Base-by-base conservation (phyloP, 1,284 basidiomycete species). In the Ustilago trichophora region DNA sequence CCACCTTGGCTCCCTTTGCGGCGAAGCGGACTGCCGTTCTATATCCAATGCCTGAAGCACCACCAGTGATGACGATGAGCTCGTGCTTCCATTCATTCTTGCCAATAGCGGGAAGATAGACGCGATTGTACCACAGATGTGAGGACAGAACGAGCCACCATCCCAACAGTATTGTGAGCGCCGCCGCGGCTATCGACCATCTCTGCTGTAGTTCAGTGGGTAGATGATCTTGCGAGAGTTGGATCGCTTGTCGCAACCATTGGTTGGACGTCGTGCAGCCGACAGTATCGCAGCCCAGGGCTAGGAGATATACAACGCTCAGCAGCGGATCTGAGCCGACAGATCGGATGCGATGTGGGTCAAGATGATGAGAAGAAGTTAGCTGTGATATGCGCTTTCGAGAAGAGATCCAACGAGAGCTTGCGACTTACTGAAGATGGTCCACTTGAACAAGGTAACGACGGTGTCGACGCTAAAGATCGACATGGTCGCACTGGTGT, bases 21-120 rank as follows among this genome's bases (percentile, higher is more conserved):
- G 91, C 90, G 18, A 97, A 85, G 0, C 90, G 91, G 66, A 91
- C 89, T 5, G 91, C 91, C 8, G 96, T 85, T 3, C 91, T 83
- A 71, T 90, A 89, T 18, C 95, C 95, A 21, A 98, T 86, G 5
- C 94, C 95, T 13, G 90, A 91, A 3, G 92, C 85, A 25, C 93
- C 93, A 6, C 76, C 76, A 2, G 75, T 77, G 35, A 78, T 67
- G 34, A 78, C 52, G 22, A 74, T 57, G 10, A 72, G 59, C 47
- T 78, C 34, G 11, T 60, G 27, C 21, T 41, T 33, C 72, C 72
- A 76, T 9, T 53, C 32, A 3, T 42, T 45, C 11, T 26, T 29
- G 3, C 59, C 42, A 12, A 70, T 59, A 0, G 60, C 33, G 0
- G 48, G 33, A 2, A 70, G 42, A 18, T 52, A 48, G 21, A 36